Percentiles rank a stretch among this genome's conserved stretches.
Evolutionary conservation across 306 rosid genomes (phyloP).

Genomic region (Vigna trinervia): DNA sequence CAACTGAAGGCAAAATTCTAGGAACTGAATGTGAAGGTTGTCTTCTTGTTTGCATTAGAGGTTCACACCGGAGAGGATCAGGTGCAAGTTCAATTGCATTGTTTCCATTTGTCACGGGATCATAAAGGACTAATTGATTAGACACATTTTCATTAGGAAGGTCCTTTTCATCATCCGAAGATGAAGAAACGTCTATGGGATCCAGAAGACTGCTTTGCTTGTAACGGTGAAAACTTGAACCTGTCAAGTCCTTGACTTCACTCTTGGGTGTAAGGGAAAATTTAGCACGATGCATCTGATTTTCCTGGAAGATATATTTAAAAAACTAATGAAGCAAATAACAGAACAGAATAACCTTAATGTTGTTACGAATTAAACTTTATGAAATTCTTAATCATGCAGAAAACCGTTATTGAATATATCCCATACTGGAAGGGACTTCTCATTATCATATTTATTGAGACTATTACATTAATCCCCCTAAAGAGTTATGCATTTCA

Average conservation of each 20-base stretch:
- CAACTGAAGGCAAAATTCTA: conserved; percentile 74
- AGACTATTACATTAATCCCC: conserved; percentile 6
- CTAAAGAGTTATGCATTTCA: conserved; percentile 18
- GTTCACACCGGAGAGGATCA: conserved; percentile 45
- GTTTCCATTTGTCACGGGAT: conserved; percentile 55
- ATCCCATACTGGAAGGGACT: conserved; percentile 12
- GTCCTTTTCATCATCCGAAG: conserved; percentile 63
- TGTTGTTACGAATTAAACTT: conserved; percentile 7
- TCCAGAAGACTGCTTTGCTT: conserved; percentile 35
- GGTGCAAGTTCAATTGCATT: conserved; percentile 48
- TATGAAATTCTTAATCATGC: conserved; percentile 17
- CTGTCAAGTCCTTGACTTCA: conserved; percentile 43
- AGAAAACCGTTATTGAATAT: conserved; percentile 32
- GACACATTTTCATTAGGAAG: conserved; percentile 52
- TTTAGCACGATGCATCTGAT: conserved; percentile 51
- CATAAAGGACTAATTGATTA: conserved; percentile 76
- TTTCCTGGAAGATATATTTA: conserved; percentile 42
- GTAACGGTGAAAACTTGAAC: conserved; percentile 42
- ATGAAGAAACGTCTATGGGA: conserved; percentile 51
- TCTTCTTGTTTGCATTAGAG: conserved; percentile 35
- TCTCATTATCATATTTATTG: conserved; percentile 38
- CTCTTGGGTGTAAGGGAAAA: conserved; percentile 50
- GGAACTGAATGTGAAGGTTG: conserved; percentile 46
- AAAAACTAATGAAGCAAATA: conserved; percentile 12
- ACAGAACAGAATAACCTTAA: neutral